Base-by-base conservation (phyloP, 805 yeast species). In the Suhomyces sp. region DNA sequence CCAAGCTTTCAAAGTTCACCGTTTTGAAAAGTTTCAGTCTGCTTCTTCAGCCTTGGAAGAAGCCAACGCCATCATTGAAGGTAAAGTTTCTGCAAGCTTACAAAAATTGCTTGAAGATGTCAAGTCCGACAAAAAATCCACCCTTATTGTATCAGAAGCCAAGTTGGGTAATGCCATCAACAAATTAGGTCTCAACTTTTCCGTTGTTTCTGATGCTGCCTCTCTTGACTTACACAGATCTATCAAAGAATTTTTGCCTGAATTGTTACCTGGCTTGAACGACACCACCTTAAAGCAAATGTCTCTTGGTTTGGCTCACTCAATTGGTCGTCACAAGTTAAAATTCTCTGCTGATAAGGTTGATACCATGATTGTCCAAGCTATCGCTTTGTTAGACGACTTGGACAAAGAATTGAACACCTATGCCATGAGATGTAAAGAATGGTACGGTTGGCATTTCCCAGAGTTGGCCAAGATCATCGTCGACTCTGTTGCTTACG, bases 371-470 rank as follows among this genome's bases (percentile, higher is more conserved):
- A 93, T 94, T 70, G 96, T 94, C 58, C 99, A 94, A 79, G 99
- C 99, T 53, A 94, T 94, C 75, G 97, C 98, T 19, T 79, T 94
- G 60, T 82, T 94, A 66, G 99, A 94, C 66, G 97, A 94, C 67
- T 82, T 94, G 64, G 99, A 94, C 78, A 94, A 94, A 77, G 99
- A 94, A 74, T 82, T 94, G 64, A 94, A 94, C 78, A 94, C 97
- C 49, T 94, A 93, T 65, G 97, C 98, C 60, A 94, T 94, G 99
- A 86, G 99, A 79, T 84, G 93, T 76, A 94, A 93, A 78, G 99
- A 94, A 78, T 94, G 99, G 99, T 94, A 94, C 77, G 99, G 99
- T 60, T 94, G 99, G 99, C 99, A 94, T 75, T 94, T 94, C 86
- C 99, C 99, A 39, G 99, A 94, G 75, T 84, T 94, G 84, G 97